A percentile compares a stretch with the other conserved stretches of the same genome.
phyloP scores from a whole-genome alignment of 768 basidiomycete species.

The Cystofilobasidium ferigula region DNA sequence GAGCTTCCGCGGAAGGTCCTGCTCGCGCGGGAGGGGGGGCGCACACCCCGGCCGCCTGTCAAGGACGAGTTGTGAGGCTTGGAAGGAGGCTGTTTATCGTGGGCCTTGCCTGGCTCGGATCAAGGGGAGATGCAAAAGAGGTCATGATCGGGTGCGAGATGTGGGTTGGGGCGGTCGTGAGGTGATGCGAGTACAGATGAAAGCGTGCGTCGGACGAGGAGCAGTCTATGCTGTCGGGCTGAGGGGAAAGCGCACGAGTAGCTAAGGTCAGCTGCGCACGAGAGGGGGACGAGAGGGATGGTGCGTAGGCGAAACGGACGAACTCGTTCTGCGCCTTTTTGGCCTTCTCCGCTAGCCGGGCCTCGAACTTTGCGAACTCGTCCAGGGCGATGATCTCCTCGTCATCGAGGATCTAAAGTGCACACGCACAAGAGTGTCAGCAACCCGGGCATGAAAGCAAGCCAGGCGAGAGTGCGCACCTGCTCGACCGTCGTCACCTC shows the following conservation, averaged over 20 bases:
- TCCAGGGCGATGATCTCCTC: slow-evolving; percentile 77
- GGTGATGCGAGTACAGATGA: no score
- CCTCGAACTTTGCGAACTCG: slow-evolving; percentile 81
- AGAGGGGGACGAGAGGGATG: background rate
- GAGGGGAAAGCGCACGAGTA: no score
- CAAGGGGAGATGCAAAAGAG: no score
- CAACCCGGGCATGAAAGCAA: background rate
- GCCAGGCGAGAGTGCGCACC: slow-evolving; percentile 30
- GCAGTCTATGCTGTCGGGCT: no score
- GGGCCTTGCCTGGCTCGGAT: no score
- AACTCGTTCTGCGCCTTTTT: background rate
- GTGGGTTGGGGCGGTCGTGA: no score
- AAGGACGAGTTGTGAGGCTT: no score
- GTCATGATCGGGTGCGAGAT: no score
- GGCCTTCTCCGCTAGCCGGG: slow-evolving; percentile 46
- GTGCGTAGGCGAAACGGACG: background rate
- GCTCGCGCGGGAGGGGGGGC: background rate
- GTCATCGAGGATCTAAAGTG: slow-evolving; percentile 63
- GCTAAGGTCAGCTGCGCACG: no score
- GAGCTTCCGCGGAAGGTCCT: background rate
- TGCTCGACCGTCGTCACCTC: slow-evolving; percentile 39
- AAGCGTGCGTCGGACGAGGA: no score
- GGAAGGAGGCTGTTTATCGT: no score
- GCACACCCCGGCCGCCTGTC: no score
- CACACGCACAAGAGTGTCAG: slow-evolving; percentile 13